Base-by-base conservation (phyloP, 257 asterid genomes). In the Forsythia suspensa region DNA sequence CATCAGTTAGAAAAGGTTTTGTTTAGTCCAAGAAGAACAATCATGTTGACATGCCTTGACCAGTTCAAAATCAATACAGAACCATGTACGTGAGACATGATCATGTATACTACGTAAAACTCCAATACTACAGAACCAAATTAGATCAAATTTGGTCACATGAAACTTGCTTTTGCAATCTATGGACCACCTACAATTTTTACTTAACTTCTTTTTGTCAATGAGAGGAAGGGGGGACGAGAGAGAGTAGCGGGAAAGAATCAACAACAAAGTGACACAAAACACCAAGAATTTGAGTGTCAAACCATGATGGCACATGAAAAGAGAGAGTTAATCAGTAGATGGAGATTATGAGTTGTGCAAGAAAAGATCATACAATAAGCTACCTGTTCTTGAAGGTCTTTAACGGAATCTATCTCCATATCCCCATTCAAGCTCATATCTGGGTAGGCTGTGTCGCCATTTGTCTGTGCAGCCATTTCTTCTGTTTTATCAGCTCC, bases 311-410 rank as follows among this genome's bases (percentile, higher is more conserved):
- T 43, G 43, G 72, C 43, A 24, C 43, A 59, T 12, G 72, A 20
- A 21, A 77, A 8, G 38, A 57, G 42, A 59, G 41, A 65, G 36
- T 67, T 12, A 48, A 61, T 42, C 46, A 34, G 61, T 20, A 70
- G 9, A 52, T 69, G 72, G 72, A n/a, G 66, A 21, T 61, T 73
- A 51, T 71, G 70, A 77, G 70, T 11, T 44, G 16, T 18, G 52
- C 41, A 1, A 40, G 34, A 73, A 71, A 72, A 46, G 71, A 77
- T 24, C 42, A 65, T 63, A 65, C 75, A 40, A 66, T 20, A 81
- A 72, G 81, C 73, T 83, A 95, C 98, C 97, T 91, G 98, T 79
- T 90, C 97, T 85, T 92, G 89, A 87, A 90, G 95, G 89, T 91
- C 93, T 79, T 92, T 92, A 57, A 86, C 86, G 82, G 96, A 86